Conservation (phyloP, 192 early-diverging fungal genomes). For the Umbelopsis sp. region DNA sequence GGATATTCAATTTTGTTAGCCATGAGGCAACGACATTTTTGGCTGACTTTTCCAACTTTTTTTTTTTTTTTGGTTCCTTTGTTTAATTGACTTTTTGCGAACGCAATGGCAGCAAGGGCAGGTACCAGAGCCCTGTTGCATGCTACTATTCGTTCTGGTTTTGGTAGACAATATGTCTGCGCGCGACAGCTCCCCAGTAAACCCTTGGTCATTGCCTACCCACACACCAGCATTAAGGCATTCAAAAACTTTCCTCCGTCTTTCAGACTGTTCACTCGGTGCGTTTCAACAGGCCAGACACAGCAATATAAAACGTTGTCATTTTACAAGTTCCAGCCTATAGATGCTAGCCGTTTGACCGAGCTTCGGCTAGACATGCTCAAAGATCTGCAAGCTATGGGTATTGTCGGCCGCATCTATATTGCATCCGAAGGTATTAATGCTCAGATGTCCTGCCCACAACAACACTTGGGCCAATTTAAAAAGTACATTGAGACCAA, state of each 20-base stretch:
- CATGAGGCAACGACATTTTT: no score
- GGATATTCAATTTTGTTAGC: slow-evolving; percentile 8
- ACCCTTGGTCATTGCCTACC: no score
- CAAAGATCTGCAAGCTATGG: slow-evolving; percentile 44
- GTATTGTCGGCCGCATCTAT: slow-evolving; percentile 76
- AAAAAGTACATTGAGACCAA: slow-evolving; percentile 54
- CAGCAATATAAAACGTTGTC: slow-evolving; percentile 46
- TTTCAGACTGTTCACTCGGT: background rate
- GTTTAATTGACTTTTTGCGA: background rate
- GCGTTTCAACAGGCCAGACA: background rate
- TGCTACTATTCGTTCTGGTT: background rate
- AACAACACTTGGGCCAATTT: slow-evolving; percentile 47
- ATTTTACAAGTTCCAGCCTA: slow-evolving; percentile 56
- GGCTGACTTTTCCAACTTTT: background rate
- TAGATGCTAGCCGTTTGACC: slow-evolving; percentile 29
- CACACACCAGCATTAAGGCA: background rate
- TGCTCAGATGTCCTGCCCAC: slow-evolving; percentile 75
- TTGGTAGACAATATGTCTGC: background rate
- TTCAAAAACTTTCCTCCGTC: background rate
- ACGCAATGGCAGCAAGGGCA: slow-evolving; percentile 15
- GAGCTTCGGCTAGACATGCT: slow-evolving; percentile 46
- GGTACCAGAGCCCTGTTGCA: background rate
- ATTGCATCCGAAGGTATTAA: slow-evolving; percentile 77
- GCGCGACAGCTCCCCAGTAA: no score
- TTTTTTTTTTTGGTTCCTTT: background rate